Percentiles rank a stretch among this genome's conserved stretches.
Evolutionary conservation across 2,329 filamentous ascomycete genomes (phyloP).

Genomic region (Paecilomyces formosus): DNA sequence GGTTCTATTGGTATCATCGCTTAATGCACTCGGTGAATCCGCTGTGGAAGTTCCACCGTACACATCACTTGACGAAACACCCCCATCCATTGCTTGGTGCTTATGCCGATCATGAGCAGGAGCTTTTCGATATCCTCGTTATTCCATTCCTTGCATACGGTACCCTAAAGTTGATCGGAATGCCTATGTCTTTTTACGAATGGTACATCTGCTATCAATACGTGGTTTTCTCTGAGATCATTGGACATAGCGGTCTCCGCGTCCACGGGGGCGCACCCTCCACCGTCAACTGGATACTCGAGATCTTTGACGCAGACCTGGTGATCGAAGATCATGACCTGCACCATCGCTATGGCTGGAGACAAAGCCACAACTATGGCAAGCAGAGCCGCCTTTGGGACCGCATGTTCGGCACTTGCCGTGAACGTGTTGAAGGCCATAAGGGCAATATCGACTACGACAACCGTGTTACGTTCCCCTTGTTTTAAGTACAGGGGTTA

Average conservation of each 20-base stretch:
- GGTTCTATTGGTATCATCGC: conserved; percentile 37
- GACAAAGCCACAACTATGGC: conserved; percentile 25
- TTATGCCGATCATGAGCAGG: conserved; percentile 34
- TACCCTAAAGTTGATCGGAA: conserved; percentile 22
- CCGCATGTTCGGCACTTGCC: conserved; percentile 19
- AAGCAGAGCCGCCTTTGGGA: conserved; percentile 29
- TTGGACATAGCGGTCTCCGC: conserved; percentile 33
- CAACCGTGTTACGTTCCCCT: no score
- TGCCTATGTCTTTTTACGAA: conserved; percentile 38
- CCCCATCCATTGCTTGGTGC: conserved; percentile 30
- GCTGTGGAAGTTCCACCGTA: conserved; percentile 32
- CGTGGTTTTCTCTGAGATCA: conserved; percentile 33
- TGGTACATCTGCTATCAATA: conserved; percentile 39
- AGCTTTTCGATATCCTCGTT: conserved; percentile 32
- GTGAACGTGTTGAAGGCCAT: conserved; percentile 23
- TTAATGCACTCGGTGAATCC: conserved; percentile 25
- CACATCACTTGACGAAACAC: conserved; percentile 36
- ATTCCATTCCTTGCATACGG: conserved; percentile 29
- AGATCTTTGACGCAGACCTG: conserved; percentile 24
- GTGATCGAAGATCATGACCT: conserved; percentile 33
- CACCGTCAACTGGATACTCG: conserved; percentile 24
- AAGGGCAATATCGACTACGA: conserved; percentile 18
- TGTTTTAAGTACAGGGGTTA: no score
- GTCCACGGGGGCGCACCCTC: conserved; percentile 16
- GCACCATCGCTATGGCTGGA: conserved; percentile 26